Percentiles rank a stretch among this genome's conserved stretches.
Conservation (phyloP, 768 basidiomycete genomes). For the Rhizopogon rudus region DNA sequence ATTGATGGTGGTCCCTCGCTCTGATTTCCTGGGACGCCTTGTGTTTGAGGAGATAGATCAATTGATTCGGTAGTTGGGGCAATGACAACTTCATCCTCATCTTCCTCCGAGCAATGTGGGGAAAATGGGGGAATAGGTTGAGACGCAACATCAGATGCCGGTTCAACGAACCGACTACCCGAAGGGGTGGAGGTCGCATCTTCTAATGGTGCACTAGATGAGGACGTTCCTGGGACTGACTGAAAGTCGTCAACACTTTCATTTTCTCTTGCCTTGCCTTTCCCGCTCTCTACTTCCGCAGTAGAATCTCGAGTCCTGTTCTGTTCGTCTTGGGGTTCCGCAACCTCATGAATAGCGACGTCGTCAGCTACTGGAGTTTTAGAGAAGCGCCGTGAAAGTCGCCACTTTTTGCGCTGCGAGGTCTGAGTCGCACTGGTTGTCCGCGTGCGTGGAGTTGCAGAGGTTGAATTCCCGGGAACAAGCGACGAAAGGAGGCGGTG, state of each 20-base stretch:
- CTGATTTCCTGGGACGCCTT: constrained; percentile 9
- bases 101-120: constrained; percentile 1
- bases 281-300: constrained; percentile 18
- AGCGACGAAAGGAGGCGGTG: constrained; percentile 30
- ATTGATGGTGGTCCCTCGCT: constrained; percentile 8
- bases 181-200: neutral
- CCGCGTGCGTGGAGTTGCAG: constrained; percentile 8
- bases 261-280: constrained; percentile 29
- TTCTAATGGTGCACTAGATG: neutral
- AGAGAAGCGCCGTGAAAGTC: constrained; percentile 28
- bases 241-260: neutral
- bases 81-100: constrained; percentile 17
- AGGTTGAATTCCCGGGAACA: constrained; percentile 7
- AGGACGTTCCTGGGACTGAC: neutral
- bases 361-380: constrained; percentile 18
- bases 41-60: neutral
- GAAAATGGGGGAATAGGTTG: neutral
- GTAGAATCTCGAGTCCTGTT: constrained; percentile 22
- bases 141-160: neutral
- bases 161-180: constrained; percentile 11
- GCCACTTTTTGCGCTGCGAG: constrained; percentile 22
- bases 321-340: constrained; percentile 21
- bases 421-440: constrained; percentile 4
- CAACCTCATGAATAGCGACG: constrained; percentile 8
- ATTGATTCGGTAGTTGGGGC: constrained; percentile 11